Evolutionary conservation across 371 early-diverging fungal species (phyloP), one percentile per base, ranked within the genome.

Genomic region (Mucor velutinosus): DNA sequence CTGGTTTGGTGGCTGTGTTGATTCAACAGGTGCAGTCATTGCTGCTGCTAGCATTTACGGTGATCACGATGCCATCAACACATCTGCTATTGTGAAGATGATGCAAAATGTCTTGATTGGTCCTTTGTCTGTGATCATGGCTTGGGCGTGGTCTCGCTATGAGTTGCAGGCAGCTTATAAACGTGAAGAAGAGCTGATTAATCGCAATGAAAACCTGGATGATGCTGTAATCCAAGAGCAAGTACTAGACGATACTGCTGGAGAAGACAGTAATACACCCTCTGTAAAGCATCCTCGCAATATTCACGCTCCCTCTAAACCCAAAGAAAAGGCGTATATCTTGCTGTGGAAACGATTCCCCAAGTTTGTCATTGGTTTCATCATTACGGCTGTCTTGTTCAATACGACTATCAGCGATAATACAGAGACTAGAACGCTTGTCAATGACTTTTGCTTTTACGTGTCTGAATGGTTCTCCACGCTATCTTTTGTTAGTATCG

Each of bases 1-100:
- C 2, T 88, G 89, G 89, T 88, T 88, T 71, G 89, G 89, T 11
- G 89, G 89, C 11, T 87, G 86, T 56, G 80, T 88, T 3, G 89
- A 88, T 58, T 87, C 87, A 0, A 88, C 89, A 4, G 89, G 89
- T 27, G 87, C 87, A n/a, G 89, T 88, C 27, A 85, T 88, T 78
- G 89, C 87, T n/a, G 79, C 89, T 11, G 85, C 89, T 3, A 84
- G 82, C 43, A 88, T 88, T 29, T 88, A 87, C 68, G 83, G 82
- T 29, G 85, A 83, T 45, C 76, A 81, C 32, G 75, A 75, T 11
- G 86, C 89, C 2, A 76, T 88, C 51, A 77, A 84, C 41, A 87
- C 87, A 0, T 75, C 87, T 4, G 89, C 86, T 57, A 82, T 88
- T 10, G 89, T 87, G 60, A 88, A 88, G 64, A 88, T 88, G 87